Evolutionary conservation across 83 land plant species (phyloP).

Genomic region (Picea abies): DNA sequence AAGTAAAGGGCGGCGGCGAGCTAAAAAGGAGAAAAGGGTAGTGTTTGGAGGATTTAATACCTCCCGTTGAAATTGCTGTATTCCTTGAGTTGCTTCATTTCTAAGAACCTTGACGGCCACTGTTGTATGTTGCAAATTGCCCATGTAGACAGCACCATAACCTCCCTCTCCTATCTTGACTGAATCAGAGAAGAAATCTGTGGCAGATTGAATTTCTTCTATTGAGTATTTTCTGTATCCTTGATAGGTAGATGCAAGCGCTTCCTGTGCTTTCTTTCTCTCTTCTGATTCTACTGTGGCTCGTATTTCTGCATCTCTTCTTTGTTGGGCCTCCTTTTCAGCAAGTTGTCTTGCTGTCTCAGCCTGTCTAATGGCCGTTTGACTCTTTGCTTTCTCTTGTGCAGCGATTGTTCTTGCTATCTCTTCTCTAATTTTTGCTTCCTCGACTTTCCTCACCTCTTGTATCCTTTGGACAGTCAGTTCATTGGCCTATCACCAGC

Average conservation of each 20-base stretch:
- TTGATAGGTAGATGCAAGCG: background rate
- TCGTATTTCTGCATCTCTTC: background rate
- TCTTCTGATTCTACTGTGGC: background rate
- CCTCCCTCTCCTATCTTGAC: constrained; percentile 40
- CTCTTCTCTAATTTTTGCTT: constrained; percentile 18
- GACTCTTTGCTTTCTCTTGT: constrained; percentile 21
- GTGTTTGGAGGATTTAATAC: background rate
- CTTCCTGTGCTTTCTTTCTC: background rate
- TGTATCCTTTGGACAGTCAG: constrained; percentile 12
- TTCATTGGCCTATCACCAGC: no score
- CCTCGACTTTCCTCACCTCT: constrained; percentile 22
- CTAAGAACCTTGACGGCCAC: constrained; percentile 34
- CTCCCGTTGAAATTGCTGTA: constrained; percentile 28
- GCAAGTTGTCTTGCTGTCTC: background rate
- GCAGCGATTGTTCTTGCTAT: constrained; percentile 14
- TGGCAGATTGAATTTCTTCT: constrained; percentile 30
- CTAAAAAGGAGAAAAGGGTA: no score
- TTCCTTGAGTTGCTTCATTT: constrained; percentile 15
- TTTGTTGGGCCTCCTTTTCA: no score
- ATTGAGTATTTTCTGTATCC: constrained; percentile 26
- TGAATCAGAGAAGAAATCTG: constrained; percentile 25
- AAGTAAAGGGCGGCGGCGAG: no score
- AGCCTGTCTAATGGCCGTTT: constrained; percentile 21
- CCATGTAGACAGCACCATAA: constrained; percentile 40
- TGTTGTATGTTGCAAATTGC: constrained; percentile 24